Conservation (phyloP, 306 rosid species). For the Trichosanthes cucumerina region DNA sequence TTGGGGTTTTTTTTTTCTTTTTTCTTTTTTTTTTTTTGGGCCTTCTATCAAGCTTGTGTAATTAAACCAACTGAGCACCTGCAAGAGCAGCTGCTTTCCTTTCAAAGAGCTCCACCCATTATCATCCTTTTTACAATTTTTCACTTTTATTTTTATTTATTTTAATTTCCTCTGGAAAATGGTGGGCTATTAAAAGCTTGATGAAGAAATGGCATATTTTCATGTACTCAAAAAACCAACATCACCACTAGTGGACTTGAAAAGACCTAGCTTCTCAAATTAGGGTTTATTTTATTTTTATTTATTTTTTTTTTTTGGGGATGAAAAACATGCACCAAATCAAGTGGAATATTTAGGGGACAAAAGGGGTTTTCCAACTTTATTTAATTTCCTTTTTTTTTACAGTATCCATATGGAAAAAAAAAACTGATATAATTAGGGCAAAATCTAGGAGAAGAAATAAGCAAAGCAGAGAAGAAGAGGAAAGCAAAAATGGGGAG, state of each 20-base stretch:
- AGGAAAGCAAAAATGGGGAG: not conserved
- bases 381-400: not conserved
- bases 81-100: slow-evolving; percentile 14
- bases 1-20: not conserved
- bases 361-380: slow-evolving; percentile 7
- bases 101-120: slow-evolving; percentile 14
- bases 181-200: slow-evolving; percentile 11
- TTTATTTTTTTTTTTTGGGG: too few species aligned
- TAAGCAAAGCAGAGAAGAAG: not conserved
- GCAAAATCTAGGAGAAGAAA: slow-evolving; percentile 2
- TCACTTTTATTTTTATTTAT: not conserved
- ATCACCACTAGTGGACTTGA: slow-evolving; percentile 6
- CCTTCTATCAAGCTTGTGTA: not conserved
- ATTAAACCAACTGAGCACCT: slow-evolving; percentile 28
- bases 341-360: slow-evolving; percentile 5
- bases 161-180: not conserved
- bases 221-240: not conserved
- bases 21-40: not conserved
- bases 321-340: slow-evolving; percentile 3
- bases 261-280: not conserved
- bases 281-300: not conserved
- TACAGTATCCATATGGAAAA: slow-evolving; percentile 4
- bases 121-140: slow-evolving; percentile 11
- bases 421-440: not conserved
- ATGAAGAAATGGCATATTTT: slow-evolving; percentile 9